Conservation (phyloP, 83 land plant species). For the Thuja plicata region DNA sequence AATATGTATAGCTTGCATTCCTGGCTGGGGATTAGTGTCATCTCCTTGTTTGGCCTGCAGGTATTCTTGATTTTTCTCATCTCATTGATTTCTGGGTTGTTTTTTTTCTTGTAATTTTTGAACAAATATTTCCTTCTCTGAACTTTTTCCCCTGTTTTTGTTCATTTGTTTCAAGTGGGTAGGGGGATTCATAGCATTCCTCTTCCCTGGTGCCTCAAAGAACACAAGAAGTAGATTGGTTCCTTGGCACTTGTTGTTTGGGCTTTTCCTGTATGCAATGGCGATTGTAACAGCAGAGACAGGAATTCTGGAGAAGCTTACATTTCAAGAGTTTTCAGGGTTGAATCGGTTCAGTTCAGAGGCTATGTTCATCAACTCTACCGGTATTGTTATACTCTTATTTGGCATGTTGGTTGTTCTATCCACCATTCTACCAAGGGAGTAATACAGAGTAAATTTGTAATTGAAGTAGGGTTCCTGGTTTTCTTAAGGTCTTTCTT, state of each 20-base stretch:
- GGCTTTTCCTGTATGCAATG: slow-evolving; percentile 39
- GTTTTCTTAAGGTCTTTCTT: no score
- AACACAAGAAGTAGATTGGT: slow-evolving; percentile 11
- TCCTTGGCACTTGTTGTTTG: slow-evolving; percentile 53
- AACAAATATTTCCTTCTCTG: no score
- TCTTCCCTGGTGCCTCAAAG: slow-evolving; percentile 34
- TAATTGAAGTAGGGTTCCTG: no score
- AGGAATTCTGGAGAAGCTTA: slow-evolving; percentile 36
- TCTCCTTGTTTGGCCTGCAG: slow-evolving; percentile 11
- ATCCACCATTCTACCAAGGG: not conserved
- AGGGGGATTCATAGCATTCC: slow-evolving; percentile 29
- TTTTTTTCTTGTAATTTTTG: no score
- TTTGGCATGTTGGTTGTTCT: slow-evolving; percentile 34
- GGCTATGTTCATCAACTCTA: slow-evolving; percentile 40
- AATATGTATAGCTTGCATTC: slow-evolving; percentile 26
- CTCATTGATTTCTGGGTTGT: not conserved
- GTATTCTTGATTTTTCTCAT: not conserved
- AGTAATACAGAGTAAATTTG: not conserved
- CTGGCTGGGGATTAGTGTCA: slow-evolving; percentile 20
- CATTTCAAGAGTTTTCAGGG: not conserved
- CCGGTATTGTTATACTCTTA: slow-evolving; percentile 32
- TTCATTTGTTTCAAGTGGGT: slow-evolving; percentile 28
- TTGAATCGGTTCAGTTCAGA: slow-evolving; percentile 17
- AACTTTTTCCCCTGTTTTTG: no score
- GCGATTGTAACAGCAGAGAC: slow-evolving; percentile 32